A percentile compares a stretch with the other conserved stretches of the same genome.
These are phyloP conservation scores for Poteriospumella lacustris DNA, from an alignment of 108 stramenopile species.

Conservation along the genomic window DNA sequence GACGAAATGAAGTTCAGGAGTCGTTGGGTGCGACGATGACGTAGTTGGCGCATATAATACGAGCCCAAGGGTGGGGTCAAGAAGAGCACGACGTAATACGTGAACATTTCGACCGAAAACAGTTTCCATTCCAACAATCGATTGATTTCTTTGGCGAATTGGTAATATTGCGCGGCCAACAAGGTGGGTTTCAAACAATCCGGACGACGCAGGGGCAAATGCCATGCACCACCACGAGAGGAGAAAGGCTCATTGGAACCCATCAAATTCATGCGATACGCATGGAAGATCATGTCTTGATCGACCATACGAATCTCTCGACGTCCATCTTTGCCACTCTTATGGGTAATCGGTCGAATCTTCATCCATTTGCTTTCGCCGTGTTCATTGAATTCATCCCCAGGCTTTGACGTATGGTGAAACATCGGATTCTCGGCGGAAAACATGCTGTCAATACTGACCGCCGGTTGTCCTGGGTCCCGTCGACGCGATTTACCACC, in stretches of 20 bases:
- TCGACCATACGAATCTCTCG: background rate
- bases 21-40: background rate
- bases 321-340: background rate
- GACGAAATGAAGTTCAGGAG: constrained; percentile 9
- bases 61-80: constrained; percentile 4
- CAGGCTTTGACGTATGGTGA: background rate
- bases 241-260: constrained; percentile 10
- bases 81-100: background rate
- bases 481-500: no score
- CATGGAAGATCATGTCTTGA: constrained; percentile 15
- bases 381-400: no score
- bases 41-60: background rate
- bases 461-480: no score
- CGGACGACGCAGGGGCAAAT: background rate
- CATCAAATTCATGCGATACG: constrained; percentile 12
- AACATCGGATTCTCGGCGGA: background rate
- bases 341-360: background rate
- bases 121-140: background rate
- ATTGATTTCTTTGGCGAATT: constrained; percentile 10
- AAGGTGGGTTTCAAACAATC: background rate
- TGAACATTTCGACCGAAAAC: background rate
- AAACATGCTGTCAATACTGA: background rate
- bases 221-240: constrained; percentile 15
- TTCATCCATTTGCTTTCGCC: background rate
- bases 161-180: background rate